Evolutionary conservation across 495 filamentous ascomycete species (phyloP).

Genomic region (Penicillium flavigenum): DNA sequence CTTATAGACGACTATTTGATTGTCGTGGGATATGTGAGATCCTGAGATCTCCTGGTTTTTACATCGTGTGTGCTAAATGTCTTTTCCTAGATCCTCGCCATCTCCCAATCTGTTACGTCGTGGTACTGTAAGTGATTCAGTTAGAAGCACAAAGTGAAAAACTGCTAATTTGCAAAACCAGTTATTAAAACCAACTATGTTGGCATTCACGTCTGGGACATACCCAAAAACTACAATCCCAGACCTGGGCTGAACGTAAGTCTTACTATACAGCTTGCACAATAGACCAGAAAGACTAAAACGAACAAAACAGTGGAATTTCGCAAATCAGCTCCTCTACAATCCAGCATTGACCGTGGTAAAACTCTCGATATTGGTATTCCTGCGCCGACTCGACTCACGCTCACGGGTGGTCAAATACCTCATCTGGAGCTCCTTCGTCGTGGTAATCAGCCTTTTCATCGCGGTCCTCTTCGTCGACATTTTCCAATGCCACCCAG

Average conservation of each 20-base stretch:
- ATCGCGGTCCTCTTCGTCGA: slow-evolving; percentile 55
- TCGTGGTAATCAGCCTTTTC: slow-evolving; percentile 52
- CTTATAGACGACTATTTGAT: slow-evolving; percentile 30
- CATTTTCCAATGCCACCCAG: slow-evolving; percentile 56
- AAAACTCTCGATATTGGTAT: slow-evolving; percentile 55
- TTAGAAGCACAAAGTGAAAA: neutral
- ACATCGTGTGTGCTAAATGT: neutral
- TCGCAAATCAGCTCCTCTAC: slow-evolving; percentile 60
- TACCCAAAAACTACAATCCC: slow-evolving; percentile 34
- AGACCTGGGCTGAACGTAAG: slow-evolving; percentile 26
- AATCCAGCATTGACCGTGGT: slow-evolving; percentile 62
- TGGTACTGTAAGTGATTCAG: slow-evolving; percentile 32
- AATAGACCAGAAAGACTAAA: neutral
- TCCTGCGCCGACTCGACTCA: slow-evolving; percentile 49
- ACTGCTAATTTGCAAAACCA: slow-evolving; percentile 22
- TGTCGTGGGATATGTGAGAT: slow-evolving; percentile 24
- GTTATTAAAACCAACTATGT: slow-evolving; percentile 54
- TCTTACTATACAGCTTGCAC: neutral
- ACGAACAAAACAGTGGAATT: slow-evolving; percentile 35
- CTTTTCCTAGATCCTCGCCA: slow-evolving; percentile 20
- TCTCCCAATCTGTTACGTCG: slow-evolving; percentile 27
- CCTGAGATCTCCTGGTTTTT: neutral
- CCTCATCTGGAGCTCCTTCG: slow-evolving; percentile 44
- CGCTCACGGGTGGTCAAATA: slow-evolving; percentile 34
- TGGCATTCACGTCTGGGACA: slow-evolving; percentile 47